Conservation (phyloP, 2,329 filamentous ascomycete genomes). For the Akanthomyces lecanii region DNA sequence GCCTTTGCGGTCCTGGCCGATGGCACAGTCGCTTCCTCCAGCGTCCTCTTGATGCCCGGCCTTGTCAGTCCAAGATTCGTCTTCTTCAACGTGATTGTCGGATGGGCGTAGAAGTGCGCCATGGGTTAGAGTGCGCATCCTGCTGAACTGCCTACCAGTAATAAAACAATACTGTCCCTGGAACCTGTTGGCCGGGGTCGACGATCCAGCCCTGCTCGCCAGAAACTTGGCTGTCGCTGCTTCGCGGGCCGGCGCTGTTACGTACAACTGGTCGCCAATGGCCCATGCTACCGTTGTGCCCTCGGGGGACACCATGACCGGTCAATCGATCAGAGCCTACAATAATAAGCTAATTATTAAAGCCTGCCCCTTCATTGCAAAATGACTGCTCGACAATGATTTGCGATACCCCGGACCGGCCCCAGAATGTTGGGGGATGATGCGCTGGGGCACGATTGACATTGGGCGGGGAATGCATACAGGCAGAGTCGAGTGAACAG, state of each 20-base stretch:
- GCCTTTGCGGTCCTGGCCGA: background rate
- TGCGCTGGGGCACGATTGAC: background rate
- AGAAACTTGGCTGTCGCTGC: background rate
- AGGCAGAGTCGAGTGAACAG: background rate
- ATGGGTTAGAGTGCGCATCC: too few species aligned
- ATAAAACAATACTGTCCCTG: background rate
- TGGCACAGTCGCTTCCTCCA: too few species aligned
- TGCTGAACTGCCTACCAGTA: background rate
- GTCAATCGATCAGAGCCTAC: background rate
- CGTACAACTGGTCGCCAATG: background rate
- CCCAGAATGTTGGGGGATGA: background rate
- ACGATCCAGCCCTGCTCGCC: constrained; percentile 2
- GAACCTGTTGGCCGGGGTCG: background rate
- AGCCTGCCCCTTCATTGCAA: background rate
- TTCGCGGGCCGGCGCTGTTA: background rate
- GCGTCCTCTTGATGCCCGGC: background rate
- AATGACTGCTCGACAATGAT: background rate
- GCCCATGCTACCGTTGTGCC: background rate
- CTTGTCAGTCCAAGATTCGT: background rate
- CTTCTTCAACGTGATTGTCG: background rate
- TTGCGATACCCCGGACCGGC: background rate
- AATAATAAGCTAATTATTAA: background rate
- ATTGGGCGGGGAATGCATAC: background rate
- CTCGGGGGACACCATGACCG: background rate
- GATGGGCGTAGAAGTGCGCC: background rate